Percentiles rank a stretch among this genome's conserved stretches.
These are phyloP conservation scores for Chaetomium fimeti DNA, from an alignment of 495 filamentous ascomycete species.

Conservation along the genomic window DNA sequence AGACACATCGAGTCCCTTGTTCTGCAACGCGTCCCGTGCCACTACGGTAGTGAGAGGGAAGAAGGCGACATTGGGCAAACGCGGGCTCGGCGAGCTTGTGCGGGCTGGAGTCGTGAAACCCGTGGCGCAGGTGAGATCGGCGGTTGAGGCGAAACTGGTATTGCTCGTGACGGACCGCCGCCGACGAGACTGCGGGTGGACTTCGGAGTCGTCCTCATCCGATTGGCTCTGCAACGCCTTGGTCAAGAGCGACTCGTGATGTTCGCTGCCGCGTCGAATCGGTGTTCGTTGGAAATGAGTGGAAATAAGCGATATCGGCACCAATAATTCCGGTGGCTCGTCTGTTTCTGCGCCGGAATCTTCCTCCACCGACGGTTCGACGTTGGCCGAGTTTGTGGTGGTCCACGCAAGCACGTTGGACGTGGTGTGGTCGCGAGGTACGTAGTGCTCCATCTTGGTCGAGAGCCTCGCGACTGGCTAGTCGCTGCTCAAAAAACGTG, in stretches of 20 bases:
- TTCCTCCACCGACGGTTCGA: constrained; percentile 47
- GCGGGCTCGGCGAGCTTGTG: constrained; percentile 85
- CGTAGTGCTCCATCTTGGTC: constrained; percentile 42
- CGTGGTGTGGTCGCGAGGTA: constrained; percentile 40
- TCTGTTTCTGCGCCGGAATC: constrained; percentile 37
- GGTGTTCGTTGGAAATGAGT: constrained; percentile 45
- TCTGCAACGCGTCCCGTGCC: constrained; percentile 21
- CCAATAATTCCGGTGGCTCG: constrained; percentile 35
- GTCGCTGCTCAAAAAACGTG: not conserved
- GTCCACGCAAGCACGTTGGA: constrained; percentile 46
- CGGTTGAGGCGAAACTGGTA: constrained; percentile 73
- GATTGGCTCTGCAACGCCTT: constrained; percentile 69
- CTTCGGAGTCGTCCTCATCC: constrained; percentile 47
- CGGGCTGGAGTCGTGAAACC: constrained; percentile 88
- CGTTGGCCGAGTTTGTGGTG: constrained; percentile 40
- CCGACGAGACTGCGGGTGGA: constrained; percentile 33
- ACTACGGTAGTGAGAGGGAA: constrained; percentile 22
- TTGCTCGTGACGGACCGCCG: constrained; percentile 74
- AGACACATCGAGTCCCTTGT: constrained; percentile 35
- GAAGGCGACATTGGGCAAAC: constrained; percentile 48
- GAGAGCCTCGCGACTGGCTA: constrained; percentile 10
- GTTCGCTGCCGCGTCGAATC: constrained; percentile 46
- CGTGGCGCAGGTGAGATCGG: constrained; percentile 87
- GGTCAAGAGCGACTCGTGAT: constrained; percentile 74
- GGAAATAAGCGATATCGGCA: constrained; percentile 20